phyloP scores from a whole-genome alignment of 768 basidiomycete genomes.

The Suillus clintonianus region DNA sequence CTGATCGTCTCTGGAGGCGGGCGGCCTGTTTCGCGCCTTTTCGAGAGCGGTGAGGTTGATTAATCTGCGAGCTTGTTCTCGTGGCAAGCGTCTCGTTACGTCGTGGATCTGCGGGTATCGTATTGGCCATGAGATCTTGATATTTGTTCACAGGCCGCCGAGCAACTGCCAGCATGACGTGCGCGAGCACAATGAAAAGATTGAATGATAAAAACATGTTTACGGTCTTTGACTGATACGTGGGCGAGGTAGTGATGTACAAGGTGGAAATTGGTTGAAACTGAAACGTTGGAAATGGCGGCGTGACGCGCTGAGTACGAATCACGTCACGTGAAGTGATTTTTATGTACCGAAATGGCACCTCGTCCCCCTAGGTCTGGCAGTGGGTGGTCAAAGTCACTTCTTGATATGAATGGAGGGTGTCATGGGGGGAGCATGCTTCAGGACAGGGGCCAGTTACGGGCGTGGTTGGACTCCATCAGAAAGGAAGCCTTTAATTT shows the following conservation, averaged over 20 bases:
- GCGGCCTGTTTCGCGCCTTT: neutral
- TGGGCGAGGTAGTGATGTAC: neutral
- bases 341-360: slow-evolving; percentile 1
- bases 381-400: neutral
- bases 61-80: neutral
- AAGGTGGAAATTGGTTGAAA: neutral
- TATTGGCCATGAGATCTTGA: neutral
- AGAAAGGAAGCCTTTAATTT: neutral
- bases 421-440: neutral
- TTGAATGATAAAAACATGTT: neutral
- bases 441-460: too few species aligned
- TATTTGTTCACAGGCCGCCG: neutral
- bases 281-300: neutral
- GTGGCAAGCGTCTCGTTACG: neutral
- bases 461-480: neutral
- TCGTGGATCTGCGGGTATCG: neutral
- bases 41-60: neutral
- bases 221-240: neutral
- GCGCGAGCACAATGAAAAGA: neutral
- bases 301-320: neutral
- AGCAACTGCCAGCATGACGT: neutral
- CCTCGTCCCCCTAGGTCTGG: too few species aligned
- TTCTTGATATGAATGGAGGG: neutral
- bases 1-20: neutral
- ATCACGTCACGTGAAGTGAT: slow-evolving; percentile 23